These are phyloP conservation scores for Verbena officinalis DNA, from an alignment of 257 asterid species.

Conservation along the genomic window DNA sequence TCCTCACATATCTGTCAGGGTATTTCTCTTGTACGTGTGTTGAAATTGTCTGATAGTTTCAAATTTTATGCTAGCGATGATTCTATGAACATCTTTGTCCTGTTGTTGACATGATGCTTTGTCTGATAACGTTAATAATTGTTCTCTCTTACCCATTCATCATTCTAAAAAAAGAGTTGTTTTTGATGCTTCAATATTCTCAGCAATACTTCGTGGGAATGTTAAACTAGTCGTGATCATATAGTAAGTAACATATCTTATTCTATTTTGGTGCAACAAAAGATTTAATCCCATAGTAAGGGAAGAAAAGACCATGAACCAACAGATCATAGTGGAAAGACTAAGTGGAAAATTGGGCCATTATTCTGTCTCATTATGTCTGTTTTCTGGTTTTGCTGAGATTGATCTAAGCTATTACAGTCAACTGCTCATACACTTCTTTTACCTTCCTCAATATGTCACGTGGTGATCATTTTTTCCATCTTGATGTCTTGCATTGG, in stretches of 20 bases:
- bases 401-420: constrained; percentile 5
- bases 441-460: constrained; percentile 4
- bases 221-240: too few species aligned
- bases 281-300: background rate
- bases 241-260: background rate
- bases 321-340: background rate
- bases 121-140: background rate
- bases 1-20: background rate
- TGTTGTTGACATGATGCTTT: background rate
- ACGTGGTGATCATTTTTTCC: constrained; percentile 14
- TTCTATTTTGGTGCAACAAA: background rate
- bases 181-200: background rate
- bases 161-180: background rate
- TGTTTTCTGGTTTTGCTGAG: constrained; percentile 19
- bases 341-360: background rate
- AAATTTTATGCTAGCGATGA: too few species aligned
- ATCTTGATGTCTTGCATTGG: constrained; percentile 38
- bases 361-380: background rate
- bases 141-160: background rate
- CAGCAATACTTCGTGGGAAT: background rate
- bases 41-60: too few species aligned
- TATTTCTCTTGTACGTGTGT: background rate
- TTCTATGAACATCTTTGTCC: background rate
- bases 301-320: background rate
- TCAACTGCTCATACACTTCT: constrained; percentile 8